Evolutionary conservation across 768 basidiomycete genomes (phyloP), one percentile per base, ranked within the genome.

Genomic region (Punctularia strigosozonata): DNA sequence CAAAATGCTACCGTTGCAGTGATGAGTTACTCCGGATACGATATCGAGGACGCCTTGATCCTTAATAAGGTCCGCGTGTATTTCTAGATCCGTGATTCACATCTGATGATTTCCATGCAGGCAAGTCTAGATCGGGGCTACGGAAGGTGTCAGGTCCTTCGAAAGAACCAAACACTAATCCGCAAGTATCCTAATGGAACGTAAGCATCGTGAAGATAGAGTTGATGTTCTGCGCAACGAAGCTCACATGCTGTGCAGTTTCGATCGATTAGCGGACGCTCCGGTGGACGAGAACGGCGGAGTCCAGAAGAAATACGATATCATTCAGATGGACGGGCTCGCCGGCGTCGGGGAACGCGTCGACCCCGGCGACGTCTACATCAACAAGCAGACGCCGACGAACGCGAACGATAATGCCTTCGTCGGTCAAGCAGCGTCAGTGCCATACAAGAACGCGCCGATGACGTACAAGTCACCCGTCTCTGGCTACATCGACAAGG

Each of bases 1-100:
- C 92, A 99, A 59, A 99, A 99, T 55, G 95, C 95, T 8, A 97
- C 81, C 0, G 89, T 99, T 32, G 95, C 95, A 8, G 91, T 98
- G 48, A 99, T 99, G 95, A 91, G 88, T 57, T 99, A 86, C 61
- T 95, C 92, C 4, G 95, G 95, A 19, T 99, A 98, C 57, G 95
- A 99, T 68, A 99, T 99, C 46, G 95, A 99, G 64, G 95, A 99
- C 57, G 95, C 95, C 3, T 67, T 98, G 40, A 98, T 99, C 50
- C 67, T 94, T 43, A 99, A 99, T 59, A 90, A 81, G 68, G 88
- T 78, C 37, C 31, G 65, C 46, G 6, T 37, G 25, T 40, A 36
- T 39, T 35, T 35, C 39, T 21, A 31, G 31, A 35, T 46, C 20
- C 40, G 13, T 35, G 10, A 39, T 30, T 19, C n/a, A 2, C 33